Conservation (phyloP, 2,329 filamentous ascomycete species). For the Tolypocladium cylindrosporum region DNA sequence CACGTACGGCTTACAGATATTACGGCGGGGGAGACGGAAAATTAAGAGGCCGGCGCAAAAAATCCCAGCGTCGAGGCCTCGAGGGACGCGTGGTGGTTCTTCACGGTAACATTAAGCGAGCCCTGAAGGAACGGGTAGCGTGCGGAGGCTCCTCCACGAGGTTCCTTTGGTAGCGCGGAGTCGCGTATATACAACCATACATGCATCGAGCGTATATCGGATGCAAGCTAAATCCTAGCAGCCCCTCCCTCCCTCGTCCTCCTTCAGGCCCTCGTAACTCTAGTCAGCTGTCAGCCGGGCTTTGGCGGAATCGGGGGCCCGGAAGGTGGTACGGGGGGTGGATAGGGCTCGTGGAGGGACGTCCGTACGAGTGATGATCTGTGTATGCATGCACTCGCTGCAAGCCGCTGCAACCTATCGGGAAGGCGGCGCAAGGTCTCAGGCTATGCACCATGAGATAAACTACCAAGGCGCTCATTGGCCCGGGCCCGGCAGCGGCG, state of each 20-base stretch:
- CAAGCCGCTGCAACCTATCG: background rate
- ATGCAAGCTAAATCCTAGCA: background rate
- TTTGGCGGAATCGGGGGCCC: background rate
- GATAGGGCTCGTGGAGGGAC: background rate
- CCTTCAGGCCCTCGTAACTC: background rate
- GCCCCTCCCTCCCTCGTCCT: background rate
- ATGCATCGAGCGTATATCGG: background rate
- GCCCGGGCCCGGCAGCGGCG: background rate
- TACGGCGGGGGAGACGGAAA: background rate
- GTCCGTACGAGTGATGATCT: background rate
- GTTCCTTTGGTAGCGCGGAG: background rate
- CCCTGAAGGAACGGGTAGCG: background rate
- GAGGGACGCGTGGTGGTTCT: background rate
- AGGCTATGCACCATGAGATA: background rate
- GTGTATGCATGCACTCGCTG: background rate
- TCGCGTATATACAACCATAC: too few relatives aligned
- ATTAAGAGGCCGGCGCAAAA: background rate
- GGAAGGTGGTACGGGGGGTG: background rate
- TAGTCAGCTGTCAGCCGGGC: background rate
- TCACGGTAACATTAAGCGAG: background rate
- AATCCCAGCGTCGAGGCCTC: too few relatives aligned
- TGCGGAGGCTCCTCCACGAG: background rate
- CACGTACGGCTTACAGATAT: background rate
- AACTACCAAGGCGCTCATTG: background rate
- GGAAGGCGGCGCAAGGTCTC: background rate